A percentile compares a stretch with the other conserved stretches of the same genome.
phyloP scores from a whole-genome alignment of 2,329 filamentous ascomycete species.

The Aspergillus luchuensis region DNA sequence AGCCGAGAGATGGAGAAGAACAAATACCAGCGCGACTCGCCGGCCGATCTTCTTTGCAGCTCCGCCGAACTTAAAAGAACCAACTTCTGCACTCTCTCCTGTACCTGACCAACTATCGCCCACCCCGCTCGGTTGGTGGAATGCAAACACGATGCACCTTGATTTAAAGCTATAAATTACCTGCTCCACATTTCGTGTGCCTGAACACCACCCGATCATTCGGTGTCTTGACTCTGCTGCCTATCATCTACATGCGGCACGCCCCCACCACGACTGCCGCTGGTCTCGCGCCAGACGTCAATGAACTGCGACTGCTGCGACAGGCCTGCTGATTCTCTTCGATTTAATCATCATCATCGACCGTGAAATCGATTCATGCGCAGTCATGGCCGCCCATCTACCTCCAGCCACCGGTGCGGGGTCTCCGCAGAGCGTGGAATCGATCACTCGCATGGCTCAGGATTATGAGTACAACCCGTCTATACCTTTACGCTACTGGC shows the following conservation, averaged over 20 bases:
- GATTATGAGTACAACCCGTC: conserved; percentile 78
- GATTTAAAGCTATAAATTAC: neutral
- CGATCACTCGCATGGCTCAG: conserved; percentile 74
- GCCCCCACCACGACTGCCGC: conserved; percentile 14
- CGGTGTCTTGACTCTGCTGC: conserved; percentile 9
- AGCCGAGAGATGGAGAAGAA: neutral
- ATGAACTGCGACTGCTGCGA: conserved; percentile 12
- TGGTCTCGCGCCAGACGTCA: conserved; percentile 22
- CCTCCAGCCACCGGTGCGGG: conserved; percentile 34
- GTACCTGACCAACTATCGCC: neutral
- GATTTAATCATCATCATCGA: neutral
- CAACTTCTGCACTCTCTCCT: neutral
- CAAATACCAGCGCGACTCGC: neutral
- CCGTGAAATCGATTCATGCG: conserved; percentile 2
- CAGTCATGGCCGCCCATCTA: conserved; percentile 29
- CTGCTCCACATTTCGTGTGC: neutral
- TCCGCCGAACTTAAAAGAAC: neutral
- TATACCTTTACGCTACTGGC: conserved; percentile 78
- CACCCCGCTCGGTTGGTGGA: neutral
- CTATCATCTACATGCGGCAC: conserved; percentile 26
- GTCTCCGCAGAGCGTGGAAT: conserved; percentile 70
- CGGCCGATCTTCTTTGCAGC: neutral
- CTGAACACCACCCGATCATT: neutral
- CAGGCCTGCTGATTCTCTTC: neutral
- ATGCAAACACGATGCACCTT: neutral